phyloP scores from a whole-genome alignment of 345 rosid genomes.

The Fremontodendron californicum region DNA sequence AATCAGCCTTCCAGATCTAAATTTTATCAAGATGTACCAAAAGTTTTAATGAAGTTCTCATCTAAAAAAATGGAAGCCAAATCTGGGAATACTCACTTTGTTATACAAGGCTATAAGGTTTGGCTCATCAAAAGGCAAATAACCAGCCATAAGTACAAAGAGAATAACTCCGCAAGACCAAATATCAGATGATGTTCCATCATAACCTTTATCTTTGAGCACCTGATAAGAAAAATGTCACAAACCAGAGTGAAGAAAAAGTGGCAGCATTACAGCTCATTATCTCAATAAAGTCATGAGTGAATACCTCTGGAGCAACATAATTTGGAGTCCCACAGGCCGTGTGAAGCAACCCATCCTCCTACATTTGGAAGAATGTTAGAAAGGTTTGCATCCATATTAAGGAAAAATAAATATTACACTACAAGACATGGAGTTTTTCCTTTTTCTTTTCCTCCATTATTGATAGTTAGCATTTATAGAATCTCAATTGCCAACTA shows the following conservation, averaged over 20 bases:
- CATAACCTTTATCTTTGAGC: constrained; percentile 79
- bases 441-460: not conserved
- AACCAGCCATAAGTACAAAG: constrained; percentile 92
- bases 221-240: constrained; percentile 45
- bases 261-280: constrained; percentile 2
- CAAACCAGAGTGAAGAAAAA: not conserved
- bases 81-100: constrained; percentile 42
- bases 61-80: constrained; percentile 10
- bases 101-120: constrained; percentile 63
- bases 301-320: constrained; percentile 89
- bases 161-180: constrained; percentile 98
- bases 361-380: constrained; percentile 36
- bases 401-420: not conserved
- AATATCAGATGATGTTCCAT: constrained; percentile 74
- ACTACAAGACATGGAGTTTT: not conserved
- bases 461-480: not conserved
- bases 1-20: constrained; percentile 71
- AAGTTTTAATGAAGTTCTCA: not conserved
- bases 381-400: not conserved
- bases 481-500: not conserved
- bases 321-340: constrained; percentile 97
- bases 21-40: constrained; percentile 21
- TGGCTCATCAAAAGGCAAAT: constrained; percentile 84
- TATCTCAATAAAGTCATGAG: constrained; percentile 8
- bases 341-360: constrained; percentile 92